Evolutionary conservation across 1,139 yeast species (phyloP).

Genomic region (Groenewaldozyma sp.): DNA sequence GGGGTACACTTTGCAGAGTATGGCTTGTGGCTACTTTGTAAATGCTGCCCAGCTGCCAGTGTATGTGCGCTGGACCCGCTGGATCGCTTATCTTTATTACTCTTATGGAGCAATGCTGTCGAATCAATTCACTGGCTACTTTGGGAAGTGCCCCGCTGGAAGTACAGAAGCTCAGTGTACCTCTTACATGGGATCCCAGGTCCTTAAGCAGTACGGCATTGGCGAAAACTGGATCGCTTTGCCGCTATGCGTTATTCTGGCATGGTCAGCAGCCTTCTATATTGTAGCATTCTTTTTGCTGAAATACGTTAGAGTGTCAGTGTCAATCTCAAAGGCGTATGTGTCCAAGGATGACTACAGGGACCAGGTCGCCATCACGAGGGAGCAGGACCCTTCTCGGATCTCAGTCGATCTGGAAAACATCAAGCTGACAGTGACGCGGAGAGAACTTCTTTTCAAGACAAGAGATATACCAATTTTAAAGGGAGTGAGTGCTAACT

Average conservation of each 20-base stretch:
- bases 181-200: slow-evolving; percentile 41
- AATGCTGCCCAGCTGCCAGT: slow-evolving; percentile 72
- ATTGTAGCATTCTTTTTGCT: slow-evolving; percentile 37
- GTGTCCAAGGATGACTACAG: slow-evolving; percentile 10
- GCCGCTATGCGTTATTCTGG: slow-evolving; percentile 53
- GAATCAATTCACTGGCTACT: slow-evolving; percentile 54
- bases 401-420: slow-evolving; percentile 17
- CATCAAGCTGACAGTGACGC: slow-evolving; percentile 15
- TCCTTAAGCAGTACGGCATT: slow-evolving; percentile 51
- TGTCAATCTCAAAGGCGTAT: slow-evolving; percentile 36
- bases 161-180: slow-evolving; percentile 33
- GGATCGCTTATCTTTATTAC: slow-evolving; percentile 68
- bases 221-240: slow-evolving; percentile 55
- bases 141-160: slow-evolving; percentile 48
- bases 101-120: slow-evolving; percentile 61
- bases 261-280: slow-evolving; percentile 52
- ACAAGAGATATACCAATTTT: slow-evolving; percentile 30
- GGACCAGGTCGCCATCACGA: slow-evolving; percentile 3
- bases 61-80: slow-evolving; percentile 77
- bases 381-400: slow-evolving; percentile 2
- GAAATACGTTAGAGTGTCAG: slow-evolving; percentile 42
- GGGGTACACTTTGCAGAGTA: slow-evolving; percentile 61
- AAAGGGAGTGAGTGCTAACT: slow-evolving; percentile 45
- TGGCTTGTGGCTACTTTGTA: slow-evolving; percentile 76
- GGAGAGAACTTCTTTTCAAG: slow-evolving; percentile 7